These are phyloP conservation scores for Exophiala sp. DNA, from an alignment of 2,329 filamentous ascomycete species.

Conservation along the genomic window DNA sequence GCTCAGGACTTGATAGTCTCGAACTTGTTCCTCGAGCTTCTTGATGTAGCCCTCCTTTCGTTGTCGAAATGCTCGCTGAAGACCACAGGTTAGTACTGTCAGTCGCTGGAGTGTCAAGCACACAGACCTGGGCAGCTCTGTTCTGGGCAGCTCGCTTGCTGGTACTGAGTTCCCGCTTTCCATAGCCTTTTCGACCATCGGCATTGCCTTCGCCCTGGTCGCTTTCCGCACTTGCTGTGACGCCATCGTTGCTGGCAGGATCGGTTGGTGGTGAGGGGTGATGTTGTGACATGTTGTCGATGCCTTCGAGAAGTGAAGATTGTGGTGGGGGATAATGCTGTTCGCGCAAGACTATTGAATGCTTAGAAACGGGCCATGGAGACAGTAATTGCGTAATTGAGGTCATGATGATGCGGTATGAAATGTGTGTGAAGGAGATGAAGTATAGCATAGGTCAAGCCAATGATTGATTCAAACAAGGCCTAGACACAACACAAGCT, in stretches of 20 bases:
- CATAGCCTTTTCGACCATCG: conserved; percentile 65
- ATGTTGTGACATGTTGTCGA: conserved; percentile 21
- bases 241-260: conserved; percentile 13
- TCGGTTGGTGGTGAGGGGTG: conserved; percentile 23
- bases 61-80: conserved; percentile 89
- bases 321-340: conserved; percentile 24
- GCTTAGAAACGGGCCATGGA: conserved; percentile 28
- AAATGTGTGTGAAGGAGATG: conserved; percentile 2
- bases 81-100: not conserved
- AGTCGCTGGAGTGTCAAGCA: not conserved
- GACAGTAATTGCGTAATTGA: conserved; percentile 30
- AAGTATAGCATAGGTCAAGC: conserved; percentile 3
- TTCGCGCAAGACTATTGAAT: conserved; percentile 29
- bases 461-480: not conserved
- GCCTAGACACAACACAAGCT: conserved; percentile 1
- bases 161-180: conserved; percentile 85
- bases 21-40: conserved; percentile 90
- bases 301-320: conserved; percentile 15
- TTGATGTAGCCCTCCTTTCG: conserved; percentile 98
- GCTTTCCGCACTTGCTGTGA: conserved; percentile 37
- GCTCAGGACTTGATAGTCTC: conserved; percentile 72
- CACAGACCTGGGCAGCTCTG: conserved; percentile 84
- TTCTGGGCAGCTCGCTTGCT: conserved; percentile 97
- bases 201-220: conserved; percentile 43
- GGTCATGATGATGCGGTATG: conserved; percentile 23